Evolutionary conservation across 257 asterid species (phyloP).

Genomic region (Solanum chilense): DNA sequence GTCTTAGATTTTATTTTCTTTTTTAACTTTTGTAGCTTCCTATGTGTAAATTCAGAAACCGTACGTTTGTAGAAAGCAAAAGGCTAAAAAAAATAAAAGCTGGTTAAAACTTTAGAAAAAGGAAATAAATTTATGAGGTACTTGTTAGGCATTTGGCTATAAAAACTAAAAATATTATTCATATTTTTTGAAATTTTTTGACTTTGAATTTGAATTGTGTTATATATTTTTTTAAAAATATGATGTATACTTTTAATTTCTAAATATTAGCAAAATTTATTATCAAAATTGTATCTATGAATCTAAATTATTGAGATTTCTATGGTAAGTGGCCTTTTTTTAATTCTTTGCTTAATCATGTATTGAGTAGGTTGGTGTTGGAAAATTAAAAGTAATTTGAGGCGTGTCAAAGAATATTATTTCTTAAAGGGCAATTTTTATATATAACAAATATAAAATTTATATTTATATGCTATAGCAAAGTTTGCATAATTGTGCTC

Average conservation of each 20-base stretch:
- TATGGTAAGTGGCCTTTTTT: no score
- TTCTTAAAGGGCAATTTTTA: no score
- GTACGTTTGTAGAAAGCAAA: background rate
- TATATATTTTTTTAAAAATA: no score
- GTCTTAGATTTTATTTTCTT: background rate
- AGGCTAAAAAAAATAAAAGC: background rate
- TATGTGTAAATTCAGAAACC: background rate
- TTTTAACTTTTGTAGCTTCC: background rate
- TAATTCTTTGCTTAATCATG: no score
- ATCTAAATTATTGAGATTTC: no score
- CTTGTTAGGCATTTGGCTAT: background rate
- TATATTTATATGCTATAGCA: no score
- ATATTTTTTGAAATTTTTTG: background rate
- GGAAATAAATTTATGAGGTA: background rate
- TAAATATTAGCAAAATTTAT: background rate
- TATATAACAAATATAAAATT: no score
- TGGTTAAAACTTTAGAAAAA: background rate
- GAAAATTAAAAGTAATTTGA: no score
- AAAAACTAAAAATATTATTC: background rate
- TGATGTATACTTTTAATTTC: background rate
- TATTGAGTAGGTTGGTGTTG: no score
- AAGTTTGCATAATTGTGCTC: no score
- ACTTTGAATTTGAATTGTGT: background rate
- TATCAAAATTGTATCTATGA: no score
- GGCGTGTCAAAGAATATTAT: no score